Conservation (phyloP, 805 yeast genomes). For the Ogataea trehaloabstinens region DNA sequence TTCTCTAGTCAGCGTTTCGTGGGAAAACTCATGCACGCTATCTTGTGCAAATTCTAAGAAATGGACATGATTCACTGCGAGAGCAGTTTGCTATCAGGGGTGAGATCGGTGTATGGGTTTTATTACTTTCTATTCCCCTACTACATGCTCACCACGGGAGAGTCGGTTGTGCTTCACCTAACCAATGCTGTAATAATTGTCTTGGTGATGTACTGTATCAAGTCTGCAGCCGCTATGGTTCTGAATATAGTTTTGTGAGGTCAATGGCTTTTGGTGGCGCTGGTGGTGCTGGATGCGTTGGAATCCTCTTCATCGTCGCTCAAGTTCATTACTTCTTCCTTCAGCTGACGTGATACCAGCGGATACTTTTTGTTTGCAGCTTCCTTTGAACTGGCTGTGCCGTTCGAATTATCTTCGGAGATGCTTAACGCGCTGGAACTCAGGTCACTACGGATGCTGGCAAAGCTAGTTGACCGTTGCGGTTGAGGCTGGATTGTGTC, state of each 20-base stretch:
- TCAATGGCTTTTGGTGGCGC: neutral
- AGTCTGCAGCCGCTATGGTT: slow-evolving; percentile 4
- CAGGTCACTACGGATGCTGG: slow-evolving; percentile 6
- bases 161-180: slow-evolving; percentile 29
- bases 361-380: slow-evolving; percentile 8
- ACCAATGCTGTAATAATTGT: slow-evolving; percentile 11
- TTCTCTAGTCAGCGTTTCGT: too few relatives aligned
- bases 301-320: slow-evolving; percentile 21
- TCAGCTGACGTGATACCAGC: slow-evolving; percentile 21
- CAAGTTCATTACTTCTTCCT: slow-evolving; percentile 24
- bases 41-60: too few relatives aligned
- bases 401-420: slow-evolving; percentile 3
- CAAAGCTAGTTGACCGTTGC: slow-evolving; percentile 10
- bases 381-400: neutral
- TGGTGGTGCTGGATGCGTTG: neutral
- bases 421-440: slow-evolving; percentile 4
- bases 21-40: too few relatives aligned
- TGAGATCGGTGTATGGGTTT: slow-evolving; percentile 20
- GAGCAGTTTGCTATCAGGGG: slow-evolving; percentile 7
- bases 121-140: slow-evolving; percentile 48
- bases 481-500: slow-evolving; percentile 1
- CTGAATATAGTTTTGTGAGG: slow-evolving; percentile 1
- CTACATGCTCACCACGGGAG: slow-evolving; percentile 47
- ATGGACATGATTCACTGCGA: neutral
- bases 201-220: slow-evolving; percentile 14